Percentiles rank a stretch among this genome's conserved stretches.
These are phyloP conservation scores for Polyporus arcularius DNA, from an alignment of 768 basidiomycete species.

Conservation along the genomic window DNA sequence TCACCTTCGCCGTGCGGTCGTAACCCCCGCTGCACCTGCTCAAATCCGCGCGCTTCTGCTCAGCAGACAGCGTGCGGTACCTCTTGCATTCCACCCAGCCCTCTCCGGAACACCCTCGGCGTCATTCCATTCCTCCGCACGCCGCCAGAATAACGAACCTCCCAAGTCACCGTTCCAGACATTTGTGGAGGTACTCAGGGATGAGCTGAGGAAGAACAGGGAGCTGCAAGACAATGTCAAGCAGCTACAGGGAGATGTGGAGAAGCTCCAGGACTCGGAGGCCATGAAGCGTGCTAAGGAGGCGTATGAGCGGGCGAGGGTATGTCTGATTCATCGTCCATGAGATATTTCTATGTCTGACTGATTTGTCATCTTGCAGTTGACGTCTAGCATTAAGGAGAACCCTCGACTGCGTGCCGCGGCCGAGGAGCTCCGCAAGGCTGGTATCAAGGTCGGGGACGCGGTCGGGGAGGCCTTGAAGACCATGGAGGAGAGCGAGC, in stretches of 20 bases:
- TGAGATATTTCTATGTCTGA: neutral
- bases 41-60: slow-evolving; percentile 28
- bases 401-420: slow-evolving; percentile 91
- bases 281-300: slow-evolving; percentile 91
- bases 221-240: slow-evolving; percentile 97
- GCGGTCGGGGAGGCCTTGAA: slow-evolving; percentile 91
- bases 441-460: slow-evolving; percentile 90
- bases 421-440: slow-evolving; percentile 87
- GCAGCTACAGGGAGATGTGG: slow-evolving; percentile 96
- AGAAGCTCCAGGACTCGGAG: slow-evolving; percentile 95
- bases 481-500: slow-evolving; percentile 92
- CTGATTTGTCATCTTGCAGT: slow-evolving; percentile 10
- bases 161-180: slow-evolving; percentile 95
- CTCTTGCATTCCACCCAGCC: slow-evolving; percentile 34
- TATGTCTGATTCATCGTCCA: slow-evolving; percentile 41
- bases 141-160: slow-evolving; percentile 55
- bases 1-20: slow-evolving; percentile 43
- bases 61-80: slow-evolving; percentile 21
- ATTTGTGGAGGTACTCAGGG: slow-evolving; percentile 91
- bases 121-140: slow-evolving; percentile 66
- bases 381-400: slow-evolving; percentile 93
- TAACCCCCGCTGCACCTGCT: slow-evolving; percentile 29
- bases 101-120: slow-evolving; percentile 14
- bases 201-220: slow-evolving; percentile 91
- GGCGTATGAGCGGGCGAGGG: slow-evolving; percentile 92